Conservation (phyloP, 2,329 filamentous ascomycete species). For the Fusarium fujikuroi region DNA sequence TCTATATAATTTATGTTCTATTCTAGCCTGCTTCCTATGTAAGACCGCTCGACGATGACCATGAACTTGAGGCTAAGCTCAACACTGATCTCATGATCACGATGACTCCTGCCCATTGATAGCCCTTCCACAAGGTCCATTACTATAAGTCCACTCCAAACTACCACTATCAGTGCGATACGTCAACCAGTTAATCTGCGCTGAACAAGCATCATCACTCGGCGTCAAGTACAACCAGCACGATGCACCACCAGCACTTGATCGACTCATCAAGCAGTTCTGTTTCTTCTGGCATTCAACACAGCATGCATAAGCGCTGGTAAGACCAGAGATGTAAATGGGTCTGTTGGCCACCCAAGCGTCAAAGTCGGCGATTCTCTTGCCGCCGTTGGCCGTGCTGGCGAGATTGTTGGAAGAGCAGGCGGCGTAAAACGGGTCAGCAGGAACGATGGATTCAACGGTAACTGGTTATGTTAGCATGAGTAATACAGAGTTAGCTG, state of each 20-base stretch:
- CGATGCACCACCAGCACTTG: not conserved
- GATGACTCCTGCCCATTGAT: not conserved
- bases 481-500: fast-evolving
- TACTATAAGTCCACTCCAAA: not conserved
- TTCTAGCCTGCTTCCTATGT: too few relatives aligned
- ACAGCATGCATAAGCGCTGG: not conserved
- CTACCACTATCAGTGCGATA: not conserved
- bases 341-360: too few relatives aligned
- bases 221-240: not conserved
- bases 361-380: not conserved
- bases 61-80: not conserved
- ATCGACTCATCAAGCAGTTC: not conserved
- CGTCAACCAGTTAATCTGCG: not conserved
- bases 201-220: not conserved
- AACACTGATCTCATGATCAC: not conserved
- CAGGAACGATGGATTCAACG: not conserved
- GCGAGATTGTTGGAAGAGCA: not conserved
- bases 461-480: not conserved
- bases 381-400: not conserved
- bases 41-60: too few relatives aligned
- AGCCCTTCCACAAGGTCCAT: not conserved
- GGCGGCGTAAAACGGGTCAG: not conserved
- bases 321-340: not conserved
- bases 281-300: not conserved
- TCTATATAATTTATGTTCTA: not conserved